These are phyloP conservation scores for Selenicereus undatus DNA, from an alignment of 148 eudicot species.

Conservation along the genomic window DNA sequence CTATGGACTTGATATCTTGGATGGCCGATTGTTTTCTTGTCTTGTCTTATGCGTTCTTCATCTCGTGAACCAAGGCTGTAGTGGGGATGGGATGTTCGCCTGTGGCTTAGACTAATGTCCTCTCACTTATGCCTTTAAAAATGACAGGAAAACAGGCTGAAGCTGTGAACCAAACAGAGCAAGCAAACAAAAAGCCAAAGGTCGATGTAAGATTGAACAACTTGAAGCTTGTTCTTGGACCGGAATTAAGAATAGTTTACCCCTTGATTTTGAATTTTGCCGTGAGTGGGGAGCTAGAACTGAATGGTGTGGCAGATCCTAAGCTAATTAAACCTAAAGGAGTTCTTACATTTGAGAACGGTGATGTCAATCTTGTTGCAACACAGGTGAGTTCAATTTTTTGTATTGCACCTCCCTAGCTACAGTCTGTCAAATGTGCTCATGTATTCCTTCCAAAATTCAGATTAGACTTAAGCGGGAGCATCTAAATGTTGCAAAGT, in stretches of 20 bases:
- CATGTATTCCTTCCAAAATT: conserved; percentile 20
- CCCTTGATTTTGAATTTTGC: conserved; percentile 97
- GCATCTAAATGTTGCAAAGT: conserved; percentile 93
- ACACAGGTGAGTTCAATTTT: conserved; percentile 64
- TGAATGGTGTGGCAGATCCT: conserved; percentile 93
- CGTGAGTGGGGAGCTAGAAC: conserved; percentile 93
- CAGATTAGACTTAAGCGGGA: conserved; percentile 95
- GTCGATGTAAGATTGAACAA: conserved; percentile 74
- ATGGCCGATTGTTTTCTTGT: background rate
- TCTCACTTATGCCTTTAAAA: conserved; percentile 11
- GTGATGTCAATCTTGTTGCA: conserved; percentile 97
- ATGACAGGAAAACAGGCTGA: conserved; percentile 71
- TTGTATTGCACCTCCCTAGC: background rate
- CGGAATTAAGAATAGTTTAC: conserved; percentile 82
- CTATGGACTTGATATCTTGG: background rate
- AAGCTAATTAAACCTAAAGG: conserved; percentile 92
- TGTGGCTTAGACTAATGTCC: background rate
- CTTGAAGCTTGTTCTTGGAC: conserved; percentile 91
- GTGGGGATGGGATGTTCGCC: background rate
- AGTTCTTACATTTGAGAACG: conserved; percentile 84
- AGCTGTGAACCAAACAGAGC: conserved; percentile 68
- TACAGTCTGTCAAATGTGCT: conserved; percentile 9
- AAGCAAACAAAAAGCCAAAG: conserved; percentile 65
- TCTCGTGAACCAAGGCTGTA: background rate
- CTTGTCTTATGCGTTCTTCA: background rate